Base-by-base conservation (phyloP, 2,329 filamentous ascomycete genomes). In the Paraconiothyrium brasiliense region DNA sequence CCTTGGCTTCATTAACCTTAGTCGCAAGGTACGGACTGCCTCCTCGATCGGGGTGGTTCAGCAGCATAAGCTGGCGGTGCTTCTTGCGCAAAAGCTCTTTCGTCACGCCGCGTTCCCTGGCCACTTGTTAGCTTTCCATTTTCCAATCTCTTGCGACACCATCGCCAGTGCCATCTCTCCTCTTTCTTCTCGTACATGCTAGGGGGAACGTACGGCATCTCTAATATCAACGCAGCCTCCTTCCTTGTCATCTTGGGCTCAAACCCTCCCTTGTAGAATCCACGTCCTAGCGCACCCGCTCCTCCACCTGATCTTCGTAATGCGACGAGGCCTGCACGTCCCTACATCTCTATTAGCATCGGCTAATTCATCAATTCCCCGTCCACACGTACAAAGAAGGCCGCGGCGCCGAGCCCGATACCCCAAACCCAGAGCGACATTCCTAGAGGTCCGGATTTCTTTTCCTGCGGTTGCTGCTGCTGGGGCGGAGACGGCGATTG, bases 241-340 rank as follows among this genome's bases (percentile, higher is more conserved):
- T 91, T 89, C 79, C 91, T 88, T 79, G 89, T 97, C 94, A 99
- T 99, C 81, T 91, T 92, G 63, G 89, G 85, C 83, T 99, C 95
- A 77, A 99, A 99, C n/a, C 95, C 95, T 70, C 95, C 95, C 82
- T 98, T 99, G 86, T 97, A 98, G 77, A 93, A 99, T 46, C 93
- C 89, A 80, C 94, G 93, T 72, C 95, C 95, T 71, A 97, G 83
- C 39, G 91, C 90, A 68, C 91, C 91, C 9, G 80, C 82, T 62
- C 90, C 90, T 16, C 69, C 73, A 11, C 92, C 91, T 62, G 91
- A 97, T 73, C 92, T 89, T 66, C 94, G 89, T 79, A 94, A 87
- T 70, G 95, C 95, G 73, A 98, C 91, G 43, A 97, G 87, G 72
- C 94, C 94, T 63, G 95, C 94, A 76, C 95, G 92, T 68, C 95